Percentiles rank a stretch among this genome's conserved stretches.
Conservation (phyloP, 257 asterid genomes). For the Scutellaria galericulata region DNA sequence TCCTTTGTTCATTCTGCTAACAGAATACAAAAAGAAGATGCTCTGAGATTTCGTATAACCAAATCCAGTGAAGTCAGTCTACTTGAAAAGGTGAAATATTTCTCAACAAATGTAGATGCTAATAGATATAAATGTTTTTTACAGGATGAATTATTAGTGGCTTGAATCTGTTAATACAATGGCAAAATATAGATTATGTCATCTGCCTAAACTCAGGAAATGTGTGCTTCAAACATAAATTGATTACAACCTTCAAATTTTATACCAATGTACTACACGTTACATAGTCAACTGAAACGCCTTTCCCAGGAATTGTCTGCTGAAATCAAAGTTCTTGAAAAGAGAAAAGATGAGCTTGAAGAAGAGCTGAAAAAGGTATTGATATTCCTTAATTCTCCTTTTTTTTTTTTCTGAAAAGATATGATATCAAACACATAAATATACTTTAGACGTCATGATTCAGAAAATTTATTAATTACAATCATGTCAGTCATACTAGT, state of each 20-base stretch:
- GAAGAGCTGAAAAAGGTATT: slow-evolving; percentile 71
- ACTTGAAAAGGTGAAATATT: slow-evolving; percentile 68
- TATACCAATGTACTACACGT: slow-evolving; percentile 18
- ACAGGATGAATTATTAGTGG: too few relatives aligned
- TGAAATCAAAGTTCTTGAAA: slow-evolving; percentile 70
- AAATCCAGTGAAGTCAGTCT: slow-evolving; percentile 70
- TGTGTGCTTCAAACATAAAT: slow-evolving; percentile 12
- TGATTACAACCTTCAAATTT: slow-evolving; percentile 13
- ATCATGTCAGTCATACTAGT: slow-evolving; percentile 4
- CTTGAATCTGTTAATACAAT: too few relatives aligned
- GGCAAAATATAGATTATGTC: background rate
- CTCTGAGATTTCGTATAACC: slow-evolving; percentile 68
- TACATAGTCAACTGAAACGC: slow-evolving; percentile 36
- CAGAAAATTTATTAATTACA: slow-evolving; percentile 1
- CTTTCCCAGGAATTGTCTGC: slow-evolving; percentile 64
- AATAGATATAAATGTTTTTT: background rate
- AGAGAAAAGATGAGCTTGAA: slow-evolving; percentile 73
- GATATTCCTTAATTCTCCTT: background rate
- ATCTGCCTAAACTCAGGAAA: slow-evolving; percentile 25
- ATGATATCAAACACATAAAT: background rate
- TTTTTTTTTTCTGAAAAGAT: background rate
- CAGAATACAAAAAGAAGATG: slow-evolving; percentile 87
- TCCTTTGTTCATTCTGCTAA: slow-evolving; percentile 36
- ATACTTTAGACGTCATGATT: slow-evolving; percentile 21
- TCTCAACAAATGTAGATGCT: slow-evolving; percentile 14